Conservation (phyloP, 768 basidiomycete species). For the Boletus sp. region DNA sequence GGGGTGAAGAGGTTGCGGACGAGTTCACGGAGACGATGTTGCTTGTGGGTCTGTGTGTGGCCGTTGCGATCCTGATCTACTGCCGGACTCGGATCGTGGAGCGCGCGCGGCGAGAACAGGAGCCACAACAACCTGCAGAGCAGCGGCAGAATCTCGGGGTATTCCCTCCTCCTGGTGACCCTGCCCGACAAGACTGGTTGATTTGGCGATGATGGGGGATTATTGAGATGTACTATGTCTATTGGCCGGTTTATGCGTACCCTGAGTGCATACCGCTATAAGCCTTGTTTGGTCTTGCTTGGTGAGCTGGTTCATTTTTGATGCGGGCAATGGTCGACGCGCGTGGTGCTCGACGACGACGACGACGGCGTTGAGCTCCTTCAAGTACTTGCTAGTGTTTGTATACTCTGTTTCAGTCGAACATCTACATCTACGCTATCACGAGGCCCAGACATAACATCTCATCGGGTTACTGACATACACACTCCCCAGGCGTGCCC, state of each 20-base stretch:
- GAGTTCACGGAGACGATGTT: slow-evolving; percentile 81
- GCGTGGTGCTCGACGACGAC: slow-evolving; percentile 8
- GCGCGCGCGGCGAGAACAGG: slow-evolving; percentile 63
- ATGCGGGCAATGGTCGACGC: slow-evolving; percentile 2
- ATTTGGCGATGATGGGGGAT: slow-evolving; percentile 37
- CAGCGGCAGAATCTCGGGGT: slow-evolving; percentile 39
- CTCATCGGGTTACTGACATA: background rate
- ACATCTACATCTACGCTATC: background rate
- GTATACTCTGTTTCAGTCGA: background rate
- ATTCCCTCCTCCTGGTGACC: slow-evolving; percentile 63
- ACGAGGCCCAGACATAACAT: background rate
- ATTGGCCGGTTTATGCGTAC: background rate
- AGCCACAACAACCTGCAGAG: slow-evolving; percentile 37
- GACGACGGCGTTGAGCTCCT: slow-evolving; percentile 6
- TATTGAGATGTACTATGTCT: slow-evolving; percentile 3
- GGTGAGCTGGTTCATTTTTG: slow-evolving; percentile 8
- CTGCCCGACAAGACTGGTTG: slow-evolving; percentile 64
- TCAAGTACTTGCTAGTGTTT: background rate
- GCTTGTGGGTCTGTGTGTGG: slow-evolving; percentile 66
- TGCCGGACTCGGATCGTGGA: slow-evolving; percentile 76
- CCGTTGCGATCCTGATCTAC: slow-evolving; percentile 73
- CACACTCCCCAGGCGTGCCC: background rate
- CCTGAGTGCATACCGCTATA: background rate
- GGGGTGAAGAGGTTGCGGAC: slow-evolving; percentile 61
- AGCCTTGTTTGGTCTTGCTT: slow-evolving; percentile 27